Conservation (phyloP, 768 basidiomycete genomes). For the Leccinellum luteum region DNA sequence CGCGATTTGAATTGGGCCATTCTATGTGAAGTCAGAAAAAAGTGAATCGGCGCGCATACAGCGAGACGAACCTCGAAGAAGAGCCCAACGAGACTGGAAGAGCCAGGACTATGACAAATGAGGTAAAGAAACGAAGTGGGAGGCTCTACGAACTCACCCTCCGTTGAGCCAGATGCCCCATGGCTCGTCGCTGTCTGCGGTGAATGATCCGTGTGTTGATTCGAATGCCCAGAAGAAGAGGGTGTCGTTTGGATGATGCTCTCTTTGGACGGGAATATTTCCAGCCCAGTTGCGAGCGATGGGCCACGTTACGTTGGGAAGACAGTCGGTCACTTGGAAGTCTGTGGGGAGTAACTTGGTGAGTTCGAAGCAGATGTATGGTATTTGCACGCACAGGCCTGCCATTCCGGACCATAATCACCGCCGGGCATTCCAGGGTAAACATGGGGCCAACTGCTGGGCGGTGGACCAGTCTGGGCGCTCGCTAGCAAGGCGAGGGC, state of each 20-base stretch:
- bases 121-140: neutral
- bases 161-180: slow-evolving; percentile 79
- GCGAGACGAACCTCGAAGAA: slow-evolving; percentile 55
- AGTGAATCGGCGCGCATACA: neutral
- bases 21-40: slow-evolving; percentile 39
- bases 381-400: slow-evolving; percentile 46
- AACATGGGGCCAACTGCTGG: slow-evolving; percentile 38
- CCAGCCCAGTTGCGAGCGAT: slow-evolving; percentile 57
- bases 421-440: slow-evolving; percentile 44
- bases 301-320: slow-evolving; percentile 62
- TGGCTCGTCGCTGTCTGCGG: slow-evolving; percentile 43
- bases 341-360: slow-evolving; percentile 35
- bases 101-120: slow-evolving; percentile 51
- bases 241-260: slow-evolving; percentile 60
- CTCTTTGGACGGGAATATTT: slow-evolving; percentile 59
- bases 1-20: slow-evolving; percentile 64
- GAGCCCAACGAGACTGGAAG: slow-evolving; percentile 65
- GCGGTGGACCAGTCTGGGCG: slow-evolving; percentile 27
- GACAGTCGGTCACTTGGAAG: slow-evolving; percentile 51
- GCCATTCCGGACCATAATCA: slow-evolving; percentile 58
- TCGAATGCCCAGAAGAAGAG: slow-evolving; percentile 69
- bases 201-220: slow-evolving; percentile 54
- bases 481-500: slow-evolving; percentile 7
- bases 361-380: neutral
- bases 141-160: slow-evolving; percentile 41